These are phyloP conservation scores for Tetrapisispora pingtungensis DNA, from an alignment of 805 yeast species.

Conservation along the genomic window DNA sequence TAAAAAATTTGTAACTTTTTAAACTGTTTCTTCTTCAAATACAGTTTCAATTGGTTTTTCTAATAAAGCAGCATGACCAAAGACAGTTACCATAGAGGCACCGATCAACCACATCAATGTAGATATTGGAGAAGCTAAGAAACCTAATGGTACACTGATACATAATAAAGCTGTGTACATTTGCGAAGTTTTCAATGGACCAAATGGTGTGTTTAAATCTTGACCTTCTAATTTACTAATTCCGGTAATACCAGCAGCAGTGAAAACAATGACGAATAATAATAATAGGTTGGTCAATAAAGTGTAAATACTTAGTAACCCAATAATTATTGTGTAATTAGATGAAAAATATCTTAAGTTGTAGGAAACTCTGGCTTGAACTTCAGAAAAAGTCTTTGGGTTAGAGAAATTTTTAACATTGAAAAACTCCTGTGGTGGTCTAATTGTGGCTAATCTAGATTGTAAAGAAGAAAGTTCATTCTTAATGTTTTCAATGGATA, in stretches of 20 bases:
- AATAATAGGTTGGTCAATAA: constrained; percentile 76
- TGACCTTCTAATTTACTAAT: constrained; percentile 73
- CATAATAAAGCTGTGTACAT: constrained; percentile 74
- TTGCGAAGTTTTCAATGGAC: constrained; percentile 64
- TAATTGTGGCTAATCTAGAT: constrained; percentile 55
- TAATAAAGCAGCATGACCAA: constrained; percentile 81
- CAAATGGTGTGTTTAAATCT: constrained; percentile 69
- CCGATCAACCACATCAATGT: constrained; percentile 89
- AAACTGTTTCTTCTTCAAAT: constrained; percentile 63
- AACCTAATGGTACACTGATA: constrained; percentile 69
- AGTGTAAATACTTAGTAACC: constrained; percentile 69
- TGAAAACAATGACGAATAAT: constrained; percentile 70
- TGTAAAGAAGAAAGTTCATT: constrained; percentile 46
- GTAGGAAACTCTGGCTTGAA: constrained; percentile 79
- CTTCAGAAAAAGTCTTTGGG: constrained; percentile 81
- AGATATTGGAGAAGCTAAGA: constrained; percentile 81
- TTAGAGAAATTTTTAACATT: constrained; percentile 82
- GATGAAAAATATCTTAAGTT: constrained; percentile 81
- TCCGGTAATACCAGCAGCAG: constrained; percentile 64
- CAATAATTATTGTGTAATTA: constrained; percentile 70
- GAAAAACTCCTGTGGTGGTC: constrained; percentile 89
- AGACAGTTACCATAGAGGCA: constrained; percentile 65
- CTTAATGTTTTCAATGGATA: constrained; percentile 29
- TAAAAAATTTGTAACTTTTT: neutral
- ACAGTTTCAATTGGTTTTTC: constrained; percentile 95